Evolutionary conservation across 352 stramenopile species (phyloP), one percentile per base, ranked within the genome.

Genomic region (Pseudoperonospora humuli): DNA sequence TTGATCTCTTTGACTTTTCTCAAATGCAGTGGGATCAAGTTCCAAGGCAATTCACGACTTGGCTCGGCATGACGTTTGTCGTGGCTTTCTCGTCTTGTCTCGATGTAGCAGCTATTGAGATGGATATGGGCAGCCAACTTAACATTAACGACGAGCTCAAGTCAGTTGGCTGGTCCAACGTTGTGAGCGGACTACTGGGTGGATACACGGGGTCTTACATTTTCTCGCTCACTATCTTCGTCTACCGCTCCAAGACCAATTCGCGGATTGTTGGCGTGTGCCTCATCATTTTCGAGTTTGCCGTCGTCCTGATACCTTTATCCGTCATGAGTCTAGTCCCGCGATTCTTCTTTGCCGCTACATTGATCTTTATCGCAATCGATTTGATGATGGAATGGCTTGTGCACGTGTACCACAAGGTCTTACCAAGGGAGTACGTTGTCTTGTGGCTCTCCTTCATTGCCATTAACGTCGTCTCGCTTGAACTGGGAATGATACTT

Each of bases 161-260:
- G 29, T 95, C 82, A 19, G 94, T 99, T 9, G 96, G 96, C 3
- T 91, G 96, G 57, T 97, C 84, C 24, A 99, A 99, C 67, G 55
- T 98, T 10, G 62, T 98, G 4, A 97, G 82, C 37, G 96, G 96
- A 0, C 14, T 98, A 25, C 80, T 93, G 0, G 95, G 96, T 19
- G 96, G 96, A 36, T 99, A 98, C 71, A 98, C 95, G 8, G 96
- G 96, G 6, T 97, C 81, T 18, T 99, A 99, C 66, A 99, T 99
- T 50, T 99, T 99, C 65, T 96, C 77, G 23, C 96, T 99, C 73
- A 98, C 93, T 14, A 97, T 98, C 50, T 98, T 99, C 64, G 98
- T 94, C 15, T 97, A 92, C 61, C 77, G 88, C 5, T 95, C 89
- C 51, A 85, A 86, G 43, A 85, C 84, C 54, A 89, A 96, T 54